These are phyloP conservation scores for Bruguiera parviflora DNA, from an alignment of 345 rosid genomes.

Conservation along the genomic window DNA sequence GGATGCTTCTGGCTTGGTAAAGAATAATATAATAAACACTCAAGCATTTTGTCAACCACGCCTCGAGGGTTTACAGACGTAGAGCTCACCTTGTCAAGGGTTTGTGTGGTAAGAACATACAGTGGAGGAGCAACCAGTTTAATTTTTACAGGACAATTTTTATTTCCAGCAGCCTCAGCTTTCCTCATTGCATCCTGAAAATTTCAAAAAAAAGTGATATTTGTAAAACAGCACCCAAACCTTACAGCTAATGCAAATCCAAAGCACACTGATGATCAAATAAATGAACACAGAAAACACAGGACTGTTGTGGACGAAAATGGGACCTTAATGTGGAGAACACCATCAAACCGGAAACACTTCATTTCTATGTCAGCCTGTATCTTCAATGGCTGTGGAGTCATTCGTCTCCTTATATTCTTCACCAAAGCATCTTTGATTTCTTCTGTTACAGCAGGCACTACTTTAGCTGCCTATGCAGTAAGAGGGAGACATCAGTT, in stretches of 20 bases:
- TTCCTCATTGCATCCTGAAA: constrained; percentile 87
- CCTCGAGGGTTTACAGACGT: background rate
- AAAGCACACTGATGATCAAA: too few species aligned
- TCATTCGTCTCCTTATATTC: constrained; percentile 91
- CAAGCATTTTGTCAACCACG: too few species aligned
- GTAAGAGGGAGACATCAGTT: background rate
- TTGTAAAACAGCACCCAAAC: background rate
- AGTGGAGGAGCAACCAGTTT: constrained; percentile 92
- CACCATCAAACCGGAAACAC: constrained; percentile 95
- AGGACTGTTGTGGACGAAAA: background rate
- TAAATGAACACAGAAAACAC: background rate
- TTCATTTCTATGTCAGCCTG: constrained; percentile 93
- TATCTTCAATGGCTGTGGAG: constrained; percentile 90
- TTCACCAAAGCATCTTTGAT: constrained; percentile 76
- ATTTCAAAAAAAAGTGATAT: constrained; percentile 15
- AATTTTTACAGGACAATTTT: constrained; percentile 88
- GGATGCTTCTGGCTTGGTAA: background rate
- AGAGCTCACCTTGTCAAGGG: constrained; percentile 78
- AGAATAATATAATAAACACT: background rate
- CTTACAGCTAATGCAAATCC: too few species aligned
- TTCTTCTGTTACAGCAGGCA: constrained; percentile 81
- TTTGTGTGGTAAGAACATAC: constrained; percentile 91
- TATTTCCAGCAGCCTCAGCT: constrained; percentile 86
- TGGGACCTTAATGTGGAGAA: constrained; percentile 84
- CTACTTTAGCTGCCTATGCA: constrained; percentile 63